phyloP scores from a whole-genome alignment of 2,329 filamentous ascomycete species.

The Ceratocystis ficicola region DNA sequence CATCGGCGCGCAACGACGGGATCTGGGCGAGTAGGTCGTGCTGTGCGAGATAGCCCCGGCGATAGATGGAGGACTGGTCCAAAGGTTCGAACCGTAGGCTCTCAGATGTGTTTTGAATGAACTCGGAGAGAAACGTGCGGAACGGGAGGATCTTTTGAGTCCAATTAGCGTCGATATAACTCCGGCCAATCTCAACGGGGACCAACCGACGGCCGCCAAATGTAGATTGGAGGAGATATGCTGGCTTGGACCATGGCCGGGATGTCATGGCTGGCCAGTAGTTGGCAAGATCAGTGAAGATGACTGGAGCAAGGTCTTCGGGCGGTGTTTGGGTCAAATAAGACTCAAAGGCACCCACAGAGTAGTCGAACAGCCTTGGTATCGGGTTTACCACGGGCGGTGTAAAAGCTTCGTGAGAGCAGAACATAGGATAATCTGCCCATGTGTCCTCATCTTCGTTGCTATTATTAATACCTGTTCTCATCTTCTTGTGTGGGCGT shows the following conservation, averaged over 20 bases:
- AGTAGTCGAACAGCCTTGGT: conserved; percentile 34
- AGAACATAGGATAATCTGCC: conserved; percentile 17
- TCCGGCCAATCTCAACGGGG: conserved; percentile 73
- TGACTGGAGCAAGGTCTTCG: conserved; percentile 42
- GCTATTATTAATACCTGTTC: background rate
- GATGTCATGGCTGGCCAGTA: conserved; percentile 66
- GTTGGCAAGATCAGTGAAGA: conserved; percentile 53
- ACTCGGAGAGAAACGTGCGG: conserved; percentile 51
- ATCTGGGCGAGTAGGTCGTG: conserved; percentile 80
- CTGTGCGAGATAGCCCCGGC: conserved; percentile 74
- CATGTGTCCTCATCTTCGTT: background rate
- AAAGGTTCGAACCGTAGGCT: background rate
- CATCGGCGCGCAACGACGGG: conserved; percentile 61
- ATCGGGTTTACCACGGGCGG: conserved; percentile 35
- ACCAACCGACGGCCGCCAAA: conserved; percentile 68
- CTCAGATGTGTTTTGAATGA: conserved; percentile 36
- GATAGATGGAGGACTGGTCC: background rate
- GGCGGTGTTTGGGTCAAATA: conserved; percentile 38
- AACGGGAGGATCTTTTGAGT: conserved; percentile 71
- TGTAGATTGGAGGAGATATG: conserved; percentile 62
- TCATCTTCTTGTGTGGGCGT: conserved; percentile 19
- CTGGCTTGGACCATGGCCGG: conserved; percentile 57
- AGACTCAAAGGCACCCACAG: conserved; percentile 48
- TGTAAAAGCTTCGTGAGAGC: conserved; percentile 27
- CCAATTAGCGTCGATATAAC: conserved; percentile 79